phyloP scores from a whole-genome alignment of 1,284 basidiomycete genomes.

The Puccinia triticina region DNA sequence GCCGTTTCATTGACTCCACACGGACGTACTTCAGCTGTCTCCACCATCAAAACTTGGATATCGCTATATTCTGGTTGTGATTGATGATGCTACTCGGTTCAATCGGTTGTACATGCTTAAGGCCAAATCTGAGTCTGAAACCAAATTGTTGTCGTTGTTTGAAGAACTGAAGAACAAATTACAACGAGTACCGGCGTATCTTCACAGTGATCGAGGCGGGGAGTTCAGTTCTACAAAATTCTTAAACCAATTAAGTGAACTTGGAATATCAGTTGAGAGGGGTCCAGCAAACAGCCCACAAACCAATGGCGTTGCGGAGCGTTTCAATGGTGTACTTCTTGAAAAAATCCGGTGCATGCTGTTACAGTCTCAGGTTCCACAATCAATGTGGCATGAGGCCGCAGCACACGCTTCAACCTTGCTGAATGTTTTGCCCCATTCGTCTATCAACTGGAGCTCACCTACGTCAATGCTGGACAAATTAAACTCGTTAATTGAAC shows the following conservation, averaged over 20 bases:
- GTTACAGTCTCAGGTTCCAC: no score
- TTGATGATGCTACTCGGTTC: conserved; percentile 22
- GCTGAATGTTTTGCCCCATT: neutral
- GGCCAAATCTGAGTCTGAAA: neutral
- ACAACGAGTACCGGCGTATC: neutral
- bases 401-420: neutral
- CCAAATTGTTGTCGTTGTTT: neutral
- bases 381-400: neutral
- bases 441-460: neutral
- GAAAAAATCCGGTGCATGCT: no score
- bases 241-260: no score
- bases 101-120: conserved; percentile 6
- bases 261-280: neutral
- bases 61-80: conserved; percentile 13
- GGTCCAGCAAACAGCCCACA: conserved; percentile 21
- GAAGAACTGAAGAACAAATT: neutral
- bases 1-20: no score
- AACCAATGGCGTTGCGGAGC: conserved; percentile 9
- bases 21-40: neutral
- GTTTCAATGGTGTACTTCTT: neutral
- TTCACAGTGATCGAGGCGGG: conserved; percentile 12
- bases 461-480: neutral
- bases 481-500: neutral
- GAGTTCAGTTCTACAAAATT: no score
- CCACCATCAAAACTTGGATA: neutral